These are phyloP conservation scores for Coemansia sp. DNA, from an alignment of 192 early-diverging fungal species.

Conservation along the genomic window DNA sequence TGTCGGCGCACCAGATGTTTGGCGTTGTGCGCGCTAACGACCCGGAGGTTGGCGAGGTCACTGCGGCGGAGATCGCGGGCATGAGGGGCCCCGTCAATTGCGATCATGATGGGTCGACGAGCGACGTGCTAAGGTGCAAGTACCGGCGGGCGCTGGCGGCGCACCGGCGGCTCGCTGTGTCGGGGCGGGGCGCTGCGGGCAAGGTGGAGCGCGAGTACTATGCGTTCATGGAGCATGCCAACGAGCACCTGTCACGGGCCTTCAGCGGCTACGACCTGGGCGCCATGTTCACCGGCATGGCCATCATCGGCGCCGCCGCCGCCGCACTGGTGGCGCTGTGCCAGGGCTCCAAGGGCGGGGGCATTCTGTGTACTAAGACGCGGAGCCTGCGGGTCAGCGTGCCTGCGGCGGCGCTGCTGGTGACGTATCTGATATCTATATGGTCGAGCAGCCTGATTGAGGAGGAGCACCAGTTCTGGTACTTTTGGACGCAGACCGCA, in stretches of 20 bases:
- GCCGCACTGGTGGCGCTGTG: slow-evolving; percentile 15
- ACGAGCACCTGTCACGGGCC: slow-evolving; percentile 36
- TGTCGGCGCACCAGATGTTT: slow-evolving; percentile 64
- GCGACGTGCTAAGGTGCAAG: slow-evolving; percentile 27
- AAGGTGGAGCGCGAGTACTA: slow-evolving; percentile 32
- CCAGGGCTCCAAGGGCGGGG: slow-evolving; percentile 7
- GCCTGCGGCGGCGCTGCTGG: slow-evolving; percentile 32
- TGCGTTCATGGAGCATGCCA: slow-evolving; percentile 33
- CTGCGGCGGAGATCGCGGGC: not conserved
- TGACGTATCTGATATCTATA: slow-evolving; percentile 57
- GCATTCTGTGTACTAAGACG: slow-evolving; percentile 11
- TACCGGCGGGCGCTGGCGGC: slow-evolving; percentile 32
- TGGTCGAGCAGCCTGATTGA: slow-evolving; percentile 73
- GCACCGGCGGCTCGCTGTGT: slow-evolving; percentile 1
- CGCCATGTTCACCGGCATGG: slow-evolving; percentile 41
- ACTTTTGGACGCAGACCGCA: slow-evolving; percentile 68
- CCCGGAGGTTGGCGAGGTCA: not conserved
- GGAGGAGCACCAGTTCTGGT: slow-evolving; percentile 77
- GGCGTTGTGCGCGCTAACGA: slow-evolving; percentile 40
- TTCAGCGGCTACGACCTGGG: slow-evolving; percentile 47
- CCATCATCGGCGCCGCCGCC: slow-evolving; percentile 16
- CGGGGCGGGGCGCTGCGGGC: not conserved
- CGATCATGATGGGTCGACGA: not conserved
- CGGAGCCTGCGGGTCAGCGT: slow-evolving; percentile 6
- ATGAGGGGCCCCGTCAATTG: slow-evolving; percentile 1